Percentiles rank a stretch among this genome's conserved stretches.
phyloP scores from a whole-genome alignment of 805 yeast species.

The Yarrowia divulgata region DNA sequence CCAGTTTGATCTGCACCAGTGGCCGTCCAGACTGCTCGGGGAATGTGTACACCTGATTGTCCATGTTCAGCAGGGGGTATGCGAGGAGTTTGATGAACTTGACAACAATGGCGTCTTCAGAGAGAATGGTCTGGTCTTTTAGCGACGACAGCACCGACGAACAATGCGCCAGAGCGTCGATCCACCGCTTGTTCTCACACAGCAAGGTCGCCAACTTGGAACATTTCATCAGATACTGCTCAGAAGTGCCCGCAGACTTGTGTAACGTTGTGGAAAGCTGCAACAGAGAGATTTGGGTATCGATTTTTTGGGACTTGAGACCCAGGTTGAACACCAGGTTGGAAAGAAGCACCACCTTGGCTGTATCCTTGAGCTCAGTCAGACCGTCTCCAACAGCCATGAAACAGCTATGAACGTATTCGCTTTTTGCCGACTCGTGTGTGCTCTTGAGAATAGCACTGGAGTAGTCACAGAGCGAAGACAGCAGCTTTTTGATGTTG shows the following conservation, averaged over 20 bases:
- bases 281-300: not conserved
- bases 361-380: slow-evolving; percentile 2
- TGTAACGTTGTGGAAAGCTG: slow-evolving; percentile 12
- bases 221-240: slow-evolving; percentile 25
- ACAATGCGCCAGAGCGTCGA: not conserved
- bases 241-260: slow-evolving; percentile 18
- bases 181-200: slow-evolving; percentile 29
- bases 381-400: slow-evolving; percentile 13
- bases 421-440: not conserved
- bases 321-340: slow-evolving; percentile 33
- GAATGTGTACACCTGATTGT: slow-evolving; percentile 20
- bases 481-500: slow-evolving; percentile 1
- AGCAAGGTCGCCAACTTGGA: slow-evolving; percentile 4
- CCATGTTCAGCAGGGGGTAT: slow-evolving; percentile 12
- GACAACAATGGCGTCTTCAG: slow-evolving; percentile 8
- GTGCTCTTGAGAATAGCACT: slow-evolving; percentile 1
- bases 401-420: not conserved
- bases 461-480: slow-evolving; percentile 13
- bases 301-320: not conserved
- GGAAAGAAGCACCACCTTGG: slow-evolving; percentile 8
- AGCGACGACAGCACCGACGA: not conserved
- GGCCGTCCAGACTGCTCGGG: not conserved
- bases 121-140: slow-evolving; percentile 17
- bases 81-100: slow-evolving; percentile 13
- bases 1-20: slow-evolving; percentile 11